Conservation (phyloP, 176 grass and related monocot species). For the Hsuehochloa calcarea region DNA sequence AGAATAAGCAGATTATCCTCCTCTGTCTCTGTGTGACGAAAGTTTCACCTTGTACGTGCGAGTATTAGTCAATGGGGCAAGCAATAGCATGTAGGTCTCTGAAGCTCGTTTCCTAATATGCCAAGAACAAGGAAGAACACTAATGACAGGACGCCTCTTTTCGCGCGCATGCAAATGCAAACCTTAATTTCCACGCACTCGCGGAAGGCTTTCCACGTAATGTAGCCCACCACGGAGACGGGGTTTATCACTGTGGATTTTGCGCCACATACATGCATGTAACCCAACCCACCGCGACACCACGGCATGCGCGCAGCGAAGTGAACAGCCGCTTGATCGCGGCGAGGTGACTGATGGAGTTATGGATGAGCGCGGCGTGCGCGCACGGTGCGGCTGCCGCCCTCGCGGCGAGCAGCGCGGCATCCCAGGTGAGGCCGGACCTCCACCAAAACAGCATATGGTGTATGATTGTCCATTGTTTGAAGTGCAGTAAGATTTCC, state of each 20-base stretch:
- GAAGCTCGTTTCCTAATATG: background rate
- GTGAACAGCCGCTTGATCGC: background rate
- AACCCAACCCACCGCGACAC: background rate
- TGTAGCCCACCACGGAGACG: background rate
- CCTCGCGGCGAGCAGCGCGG: conserved; percentile 5
- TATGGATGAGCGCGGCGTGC: background rate
- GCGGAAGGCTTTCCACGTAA: background rate
- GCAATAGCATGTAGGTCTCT: background rate
- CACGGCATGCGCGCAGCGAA: background rate
- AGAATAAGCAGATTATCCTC: background rate
- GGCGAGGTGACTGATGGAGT: background rate
- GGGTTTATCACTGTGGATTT: background rate
- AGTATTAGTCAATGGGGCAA: too few species aligned
- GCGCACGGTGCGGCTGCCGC: background rate
- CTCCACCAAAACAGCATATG: background rate
- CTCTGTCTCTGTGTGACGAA: background rate
- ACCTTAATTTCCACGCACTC: background rate
- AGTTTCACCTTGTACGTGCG: background rate
- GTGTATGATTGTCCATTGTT: too few species aligned
- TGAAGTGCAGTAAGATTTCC: too few species aligned
- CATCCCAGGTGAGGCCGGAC: background rate
- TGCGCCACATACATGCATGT: background rate
- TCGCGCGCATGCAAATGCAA: background rate
- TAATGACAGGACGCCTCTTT: background rate
- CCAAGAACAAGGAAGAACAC: background rate